Percentiles rank a stretch among this genome's conserved stretches.
phyloP scores from a whole-genome alignment of 108 stramenopile species.

The Discostella stelligeroides region DNA sequence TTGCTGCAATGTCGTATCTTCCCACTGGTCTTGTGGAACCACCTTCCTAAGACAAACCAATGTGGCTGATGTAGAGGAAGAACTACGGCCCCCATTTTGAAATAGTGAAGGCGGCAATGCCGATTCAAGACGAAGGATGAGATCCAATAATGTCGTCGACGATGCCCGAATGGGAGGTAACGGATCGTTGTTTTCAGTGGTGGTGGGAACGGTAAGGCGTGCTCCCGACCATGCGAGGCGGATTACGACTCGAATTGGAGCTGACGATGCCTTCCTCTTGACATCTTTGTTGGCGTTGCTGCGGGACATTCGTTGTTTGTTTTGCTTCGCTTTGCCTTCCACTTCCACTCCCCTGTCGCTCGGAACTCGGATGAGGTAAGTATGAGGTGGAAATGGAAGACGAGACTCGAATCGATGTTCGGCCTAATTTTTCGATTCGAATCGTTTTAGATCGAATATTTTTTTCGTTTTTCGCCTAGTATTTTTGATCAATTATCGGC shows the following conservation, averaged over 20 bases:
- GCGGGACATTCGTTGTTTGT: no score
- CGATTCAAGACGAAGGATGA: constrained; percentile 23
- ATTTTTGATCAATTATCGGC: no score
- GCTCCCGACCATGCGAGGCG: constrained; percentile 37
- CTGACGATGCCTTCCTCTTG: constrained; percentile 21
- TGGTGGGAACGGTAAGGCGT: constrained; percentile 42
- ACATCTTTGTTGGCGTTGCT: constrained; percentile 17
- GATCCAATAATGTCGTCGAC: constrained; percentile 22
- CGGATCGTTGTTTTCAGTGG: constrained; percentile 3
- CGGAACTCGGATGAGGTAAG: no score
- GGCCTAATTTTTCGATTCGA: no score
- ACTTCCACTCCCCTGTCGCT: no score
- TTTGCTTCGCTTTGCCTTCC: no score
- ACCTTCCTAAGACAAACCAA: constrained; percentile 35
- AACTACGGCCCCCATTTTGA: neutral
- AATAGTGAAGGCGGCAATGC: constrained; percentile 26
- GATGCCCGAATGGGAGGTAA: constrained; percentile 12
- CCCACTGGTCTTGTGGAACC: constrained; percentile 30
- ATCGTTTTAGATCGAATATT: no score
- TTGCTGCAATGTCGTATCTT: constrained; percentile 30
- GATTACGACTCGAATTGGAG: constrained; percentile 37
- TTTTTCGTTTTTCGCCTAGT: no score
- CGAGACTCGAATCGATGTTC: no score
- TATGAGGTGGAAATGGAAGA: no score
- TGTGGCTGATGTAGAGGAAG: constrained; percentile 12